phyloP scores from a whole-genome alignment of 2,329 filamentous ascomycete species.

The Simplicillium sp. region DNA sequence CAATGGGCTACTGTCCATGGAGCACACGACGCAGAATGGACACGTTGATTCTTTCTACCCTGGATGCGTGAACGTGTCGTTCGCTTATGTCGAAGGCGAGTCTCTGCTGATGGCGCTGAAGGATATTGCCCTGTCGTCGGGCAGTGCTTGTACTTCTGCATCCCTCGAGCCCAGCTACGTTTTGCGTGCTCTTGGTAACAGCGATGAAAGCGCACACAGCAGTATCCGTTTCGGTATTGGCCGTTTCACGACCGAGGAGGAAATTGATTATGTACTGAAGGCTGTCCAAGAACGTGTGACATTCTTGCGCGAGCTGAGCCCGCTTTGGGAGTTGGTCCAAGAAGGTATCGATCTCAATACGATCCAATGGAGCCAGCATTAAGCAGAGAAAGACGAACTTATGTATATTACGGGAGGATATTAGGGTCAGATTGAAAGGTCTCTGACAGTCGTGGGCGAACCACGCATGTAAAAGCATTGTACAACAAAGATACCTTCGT shows the following conservation, averaged over 20 bases:
- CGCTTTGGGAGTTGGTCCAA: conserved; percentile 95
- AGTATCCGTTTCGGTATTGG: conserved; percentile 97
- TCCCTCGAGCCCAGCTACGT: conserved; percentile 97
- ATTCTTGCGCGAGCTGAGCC: conserved; percentile 89
- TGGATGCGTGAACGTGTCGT: conserved; percentile 96
- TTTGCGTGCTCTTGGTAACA: conserved; percentile 85
- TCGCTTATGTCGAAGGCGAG: conserved; percentile 96
- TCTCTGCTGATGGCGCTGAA: conserved; percentile 97
- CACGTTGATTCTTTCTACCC: conserved; percentile 79
- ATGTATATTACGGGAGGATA: neutral
- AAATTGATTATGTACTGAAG: conserved; percentile 96
- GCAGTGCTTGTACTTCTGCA: conserved; percentile 93
- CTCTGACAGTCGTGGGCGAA: conserved; percentile 6
- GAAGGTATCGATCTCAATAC: conserved; percentile 92
- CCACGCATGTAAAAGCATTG: conserved; percentile 22
- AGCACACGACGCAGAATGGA: conserved; percentile 89
- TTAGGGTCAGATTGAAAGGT: conserved; percentile 5
- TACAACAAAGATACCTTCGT: conserved; percentile 14
- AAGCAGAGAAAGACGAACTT: conserved; percentile 16
- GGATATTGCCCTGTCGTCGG: conserved; percentile 93
- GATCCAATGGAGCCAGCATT: conserved; percentile 98
- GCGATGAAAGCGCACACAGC: conserved; percentile 94
- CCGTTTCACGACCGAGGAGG: conserved; percentile 85
- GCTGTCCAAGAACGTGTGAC: conserved; percentile 84
- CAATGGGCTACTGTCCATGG: conserved; percentile 74